Base-by-base conservation (phyloP, 129 eudicot genomes). In the Chrysanthemum seticuspe region DNA sequence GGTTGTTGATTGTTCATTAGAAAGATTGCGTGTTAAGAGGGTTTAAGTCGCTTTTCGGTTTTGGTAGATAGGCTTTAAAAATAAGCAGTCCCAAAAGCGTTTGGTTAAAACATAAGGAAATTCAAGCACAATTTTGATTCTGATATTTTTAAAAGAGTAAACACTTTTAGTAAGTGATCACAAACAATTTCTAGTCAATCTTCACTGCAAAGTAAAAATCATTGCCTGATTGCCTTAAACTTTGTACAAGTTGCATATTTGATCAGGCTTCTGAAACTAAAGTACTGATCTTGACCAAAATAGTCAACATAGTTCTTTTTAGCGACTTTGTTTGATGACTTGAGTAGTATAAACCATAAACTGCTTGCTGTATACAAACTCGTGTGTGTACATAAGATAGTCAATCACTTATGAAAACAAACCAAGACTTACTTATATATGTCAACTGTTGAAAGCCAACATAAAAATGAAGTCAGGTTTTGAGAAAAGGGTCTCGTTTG, bases 11-110 rank as follows among this genome's bases (percentile, higher is more conserved):
- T 76, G 57, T 79, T 25, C 81, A 82, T 21, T 89, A 89, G 95
- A 92, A 77, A 61, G 78, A 84, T 56, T 89, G 90, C 62, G 54
- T 79, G 2, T 36, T 87, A 9, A 65, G 86, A 4, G 96, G 98
- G 25, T 80, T 76, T 65, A 65, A 64, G 36, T 89, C 96, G 1
- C 79, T 85, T 73, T 52, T 80, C 25, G 85, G 80, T 70, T 65
- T 92, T 74, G 88, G 89, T 15, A 84, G n/a, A n/a, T n/a, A n/a
- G n/a, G n/a, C n/a, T n/a, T n/a, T n/a, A n/a, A n/a, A n/a, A n/a
- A n/a, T n/a, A n/a, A n/a, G n/a, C n/a, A n/a, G n/a, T n/a, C n/a
- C n/a, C n/a, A n/a, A n/a, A n/a, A n/a, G n/a, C n/a, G 36, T 29
- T 29, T 29, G 36, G 36, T 29, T 29, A 29, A 1, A 29, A 29